Evolutionary conservation across 2,329 filamentous ascomycete genomes (phyloP), one percentile per base, ranked within the genome.

Genomic region (Colletotrichum sp.): DNA sequence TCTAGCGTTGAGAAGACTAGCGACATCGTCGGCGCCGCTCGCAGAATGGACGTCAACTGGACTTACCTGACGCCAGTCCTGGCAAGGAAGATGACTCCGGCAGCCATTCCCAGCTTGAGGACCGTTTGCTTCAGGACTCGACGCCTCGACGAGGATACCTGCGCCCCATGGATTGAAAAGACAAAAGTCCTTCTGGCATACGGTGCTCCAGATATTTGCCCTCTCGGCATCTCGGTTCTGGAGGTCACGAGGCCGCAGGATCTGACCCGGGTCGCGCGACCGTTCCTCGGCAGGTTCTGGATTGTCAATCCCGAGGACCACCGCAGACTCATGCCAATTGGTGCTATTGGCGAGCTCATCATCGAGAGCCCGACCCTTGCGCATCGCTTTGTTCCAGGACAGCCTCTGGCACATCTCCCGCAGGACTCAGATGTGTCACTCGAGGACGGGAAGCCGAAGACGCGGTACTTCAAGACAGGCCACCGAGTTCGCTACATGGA

Each of bases 1-100:
- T 87, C 88, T 8, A 83, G 88, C 2, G 81, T 86, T 7, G 88
- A 91, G 71, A 83, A 89, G 19, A 81, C 89, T 39, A 86, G 88
- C 69, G 87, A 91, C 70, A 83, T 92, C 5, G 82, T 85, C 2
- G 88, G 86, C 3, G 87, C 86, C 1, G 89, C 93, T 34, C 85
- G 86, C 8, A 82, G 86, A 1, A 89, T 90, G 85, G 82, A 87
- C 19, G 88, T 88, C 34, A 90, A 87, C 64, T 89, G 87, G 85
- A 88, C 87, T 5, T 88, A 90, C 78, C 87, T 92, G 78, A 93
- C 92, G 1, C 90, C 92, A 3, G 87, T 91, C 0, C 86, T 94
- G n/a, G 90, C 91, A 1, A 80, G 87, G 6, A 86, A 85, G 59
- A 82, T 89, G 13, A 82, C 84, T 13, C 84, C 87, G 1, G 78